These are phyloP conservation scores for Albifimbria verrucaria DNA, from an alignment of 2,329 filamentous ascomycete species.

Conservation along the genomic window DNA sequence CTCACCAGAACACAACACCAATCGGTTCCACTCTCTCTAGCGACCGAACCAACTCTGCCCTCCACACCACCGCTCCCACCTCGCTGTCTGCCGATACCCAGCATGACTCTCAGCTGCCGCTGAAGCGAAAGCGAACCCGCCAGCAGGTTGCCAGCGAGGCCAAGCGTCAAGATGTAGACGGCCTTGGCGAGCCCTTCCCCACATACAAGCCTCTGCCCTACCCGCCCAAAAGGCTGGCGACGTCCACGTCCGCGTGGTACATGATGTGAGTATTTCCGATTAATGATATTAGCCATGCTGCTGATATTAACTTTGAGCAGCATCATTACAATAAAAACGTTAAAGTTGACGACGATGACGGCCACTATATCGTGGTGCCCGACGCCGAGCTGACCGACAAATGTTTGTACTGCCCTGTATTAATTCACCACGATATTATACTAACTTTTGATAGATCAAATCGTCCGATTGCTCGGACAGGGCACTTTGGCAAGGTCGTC, in stretches of 20 bases:
- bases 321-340: slow-evolving; percentile 50
- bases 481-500: slow-evolving; percentile 99
- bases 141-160: slow-evolving; percentile 80
- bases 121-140: slow-evolving; percentile 86
- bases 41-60: slow-evolving; percentile 74
- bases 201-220: slow-evolving; percentile 84
- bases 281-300: not conserved
- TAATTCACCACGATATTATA: not conserved
- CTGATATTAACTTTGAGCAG: slow-evolving; percentile 16
- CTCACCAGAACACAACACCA: slow-evolving; percentile 62
- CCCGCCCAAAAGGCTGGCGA: slow-evolving; percentile 88
- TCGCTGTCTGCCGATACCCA: slow-evolving; percentile 63
- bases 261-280: slow-evolving; percentile 52
- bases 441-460: slow-evolving; percentile 62
- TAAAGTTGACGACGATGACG: slow-evolving; percentile 93
- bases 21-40: slow-evolving; percentile 74
- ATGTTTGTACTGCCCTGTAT: slow-evolving; percentile 60
- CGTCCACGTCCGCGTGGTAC: slow-evolving; percentile 60
- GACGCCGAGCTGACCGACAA: slow-evolving; percentile 82
- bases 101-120: slow-evolving; percentile 66
- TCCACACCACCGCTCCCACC: slow-evolving; percentile 85
- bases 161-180: slow-evolving; percentile 72
- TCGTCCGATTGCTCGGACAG: slow-evolving; percentile 86
- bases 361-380: slow-evolving; percentile 91
- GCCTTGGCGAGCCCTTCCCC: slow-evolving; percentile 65